These are phyloP conservation scores for Setaria italica DNA, from an alignment of 202 grass and related monocot species.

Conservation along the genomic window DNA sequence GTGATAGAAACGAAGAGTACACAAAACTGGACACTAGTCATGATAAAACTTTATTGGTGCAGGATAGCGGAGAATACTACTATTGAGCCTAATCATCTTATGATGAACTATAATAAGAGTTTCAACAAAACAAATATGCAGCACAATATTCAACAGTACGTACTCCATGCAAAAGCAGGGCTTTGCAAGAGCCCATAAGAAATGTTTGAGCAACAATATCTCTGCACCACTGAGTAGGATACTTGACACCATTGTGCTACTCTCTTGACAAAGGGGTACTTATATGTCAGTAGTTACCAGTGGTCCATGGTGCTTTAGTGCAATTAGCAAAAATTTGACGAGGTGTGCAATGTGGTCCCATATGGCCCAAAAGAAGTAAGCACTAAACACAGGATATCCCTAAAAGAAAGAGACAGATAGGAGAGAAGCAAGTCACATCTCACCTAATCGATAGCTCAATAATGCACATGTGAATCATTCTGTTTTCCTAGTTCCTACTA, in stretches of 20 bases:
- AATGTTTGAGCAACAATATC: not conserved
- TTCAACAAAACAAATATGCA: too few species aligned
- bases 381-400: not conserved
- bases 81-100: too few species aligned
- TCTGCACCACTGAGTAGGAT: not conserved
- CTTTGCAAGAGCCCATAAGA: not conserved
- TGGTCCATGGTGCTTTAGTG: not conserved
- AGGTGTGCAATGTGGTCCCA: not conserved
- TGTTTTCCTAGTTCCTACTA: not conserved
- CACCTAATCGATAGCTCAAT: not conserved
- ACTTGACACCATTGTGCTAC: not conserved
- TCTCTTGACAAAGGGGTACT: not conserved
- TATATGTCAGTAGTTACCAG: too few species aligned
- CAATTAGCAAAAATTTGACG: not conserved
- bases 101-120: not conserved
- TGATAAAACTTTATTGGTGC: too few species aligned
- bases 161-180: too few species aligned
- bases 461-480: not conserved
- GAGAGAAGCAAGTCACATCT: not conserved
- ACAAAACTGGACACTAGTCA: not conserved
- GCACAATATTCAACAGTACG: too few species aligned
- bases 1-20: not conserved
- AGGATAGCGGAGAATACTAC: too few species aligned
- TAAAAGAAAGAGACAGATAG: too few species aligned
- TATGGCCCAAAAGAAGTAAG: not conserved